Conservation (phyloP, 2,329 filamentous ascomycete genomes). For the Erysiphe pulchra region DNA sequence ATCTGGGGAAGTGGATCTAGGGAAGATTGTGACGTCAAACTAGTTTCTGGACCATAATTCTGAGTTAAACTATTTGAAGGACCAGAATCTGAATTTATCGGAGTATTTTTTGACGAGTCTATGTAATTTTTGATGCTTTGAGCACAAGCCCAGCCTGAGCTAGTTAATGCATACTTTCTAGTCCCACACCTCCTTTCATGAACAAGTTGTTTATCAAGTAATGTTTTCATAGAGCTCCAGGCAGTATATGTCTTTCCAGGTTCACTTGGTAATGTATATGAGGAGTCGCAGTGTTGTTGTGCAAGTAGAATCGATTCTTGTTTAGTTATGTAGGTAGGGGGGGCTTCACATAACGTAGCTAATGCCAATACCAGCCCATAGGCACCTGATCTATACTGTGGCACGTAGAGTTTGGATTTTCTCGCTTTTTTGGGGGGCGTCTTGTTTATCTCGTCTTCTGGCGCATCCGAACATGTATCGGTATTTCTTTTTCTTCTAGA, state of each 20-base stretch:
- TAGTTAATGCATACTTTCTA: constrained; percentile 43
- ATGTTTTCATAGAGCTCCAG: constrained; percentile 60
- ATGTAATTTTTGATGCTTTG: constrained; percentile 30
- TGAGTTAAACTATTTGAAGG: neutral
- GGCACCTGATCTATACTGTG: constrained; percentile 42
- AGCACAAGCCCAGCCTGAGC: constrained; percentile 55
- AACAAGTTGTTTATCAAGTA: constrained; percentile 47
- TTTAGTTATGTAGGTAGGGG: constrained; percentile 35
- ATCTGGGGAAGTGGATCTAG: constrained; percentile 1
- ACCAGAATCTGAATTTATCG: constrained; percentile 3
- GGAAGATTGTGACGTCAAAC: neutral
- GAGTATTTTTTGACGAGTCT: constrained; percentile 5
- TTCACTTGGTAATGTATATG: constrained; percentile 41
- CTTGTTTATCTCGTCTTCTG: constrained; percentile 2
- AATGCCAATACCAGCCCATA: constrained; percentile 49
- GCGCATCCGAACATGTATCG: constrained; percentile 1
- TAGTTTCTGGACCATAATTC: constrained; percentile 1
- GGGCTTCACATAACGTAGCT: constrained; percentile 28
- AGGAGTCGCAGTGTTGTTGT: constrained; percentile 46
- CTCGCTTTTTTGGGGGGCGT: constrained; percentile 25
- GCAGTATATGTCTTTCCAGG: constrained; percentile 50
- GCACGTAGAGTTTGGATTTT: constrained; percentile 43
- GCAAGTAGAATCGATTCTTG: constrained; percentile 39
- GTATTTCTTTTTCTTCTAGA: constrained; percentile 2
- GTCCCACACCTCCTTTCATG: constrained; percentile 40